A percentile compares a stretch with the other conserved stretches of the same genome.
phyloP scores from a whole-genome alignment of 768 basidiomycete genomes.

The Tephrocybe rancida region DNA sequence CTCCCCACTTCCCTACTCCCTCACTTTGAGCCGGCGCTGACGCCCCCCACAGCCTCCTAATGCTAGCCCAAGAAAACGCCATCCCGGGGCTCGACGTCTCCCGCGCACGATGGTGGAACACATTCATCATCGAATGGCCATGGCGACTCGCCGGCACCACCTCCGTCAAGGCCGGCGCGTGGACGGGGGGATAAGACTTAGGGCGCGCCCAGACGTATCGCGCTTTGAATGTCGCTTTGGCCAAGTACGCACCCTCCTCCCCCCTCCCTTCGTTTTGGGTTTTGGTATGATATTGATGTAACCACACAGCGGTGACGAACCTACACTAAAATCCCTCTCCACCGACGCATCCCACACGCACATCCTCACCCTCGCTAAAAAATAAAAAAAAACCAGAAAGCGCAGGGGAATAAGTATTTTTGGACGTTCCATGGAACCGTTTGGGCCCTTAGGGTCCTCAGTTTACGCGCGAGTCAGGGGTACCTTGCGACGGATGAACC shows the following conservation, averaged over 20 bases:
- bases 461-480: conserved; percentile 60
- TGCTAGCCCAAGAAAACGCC: conserved; percentile 31
- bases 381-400: no score
- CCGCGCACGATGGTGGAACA: conserved; percentile 23
- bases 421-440: conserved; percentile 52
- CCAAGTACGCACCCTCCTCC: conserved; percentile 33
- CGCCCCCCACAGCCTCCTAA: conserved; percentile 34
- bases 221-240: conserved; percentile 40
- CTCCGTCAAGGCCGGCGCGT: conserved; percentile 36
- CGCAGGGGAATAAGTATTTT: conserved; percentile 31
- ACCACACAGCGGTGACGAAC: conserved; percentile 32
- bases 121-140: conserved; percentile 31
- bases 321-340: conserved; percentile 31
- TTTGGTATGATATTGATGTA: background rate
- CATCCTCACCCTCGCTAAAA: conserved; percentile 37
- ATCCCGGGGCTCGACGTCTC: conserved; percentile 34
- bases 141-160: conserved; percentile 32
- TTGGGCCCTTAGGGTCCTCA: conserved; percentile 59
- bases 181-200: conserved; percentile 40
- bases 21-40: no score
- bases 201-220: conserved; percentile 40
- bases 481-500: conserved; percentile 52
- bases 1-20: no score
- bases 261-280: background rate
- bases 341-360: conserved; percentile 36